Evolutionary conservation across 805 yeast species (phyloP), one percentile per base, ranked within the genome.

Genomic region (Starmera pachycereana): DNA sequence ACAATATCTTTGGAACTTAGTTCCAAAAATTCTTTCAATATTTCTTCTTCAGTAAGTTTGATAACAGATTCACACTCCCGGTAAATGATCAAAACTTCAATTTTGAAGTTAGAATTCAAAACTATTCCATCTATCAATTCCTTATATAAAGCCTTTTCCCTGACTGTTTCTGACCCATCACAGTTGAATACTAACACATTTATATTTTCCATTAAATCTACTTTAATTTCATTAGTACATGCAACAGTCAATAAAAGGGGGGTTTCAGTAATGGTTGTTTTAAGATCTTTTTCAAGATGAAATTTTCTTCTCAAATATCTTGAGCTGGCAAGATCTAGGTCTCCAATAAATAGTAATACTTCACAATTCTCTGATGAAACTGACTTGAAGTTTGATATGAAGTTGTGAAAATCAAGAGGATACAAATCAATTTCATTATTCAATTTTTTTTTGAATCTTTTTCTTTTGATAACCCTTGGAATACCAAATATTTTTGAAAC

Each of bases 181-280:
- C 67, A 54, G 41, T 63, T 66, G 42, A 63, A 65, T 3, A 66
- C 53, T 12, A 66, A 40, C 3, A 64, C 28, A 37, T 62, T 65
- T 0, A 59, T 48, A 40, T 61, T 48, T 10, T 49, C 50, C 32
- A 61, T 57, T 1, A 34, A 35, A 2, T 44, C 37, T 4, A 61
- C 53, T 22, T 54, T 45, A 31, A 56, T 57, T 14, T 48, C 43
- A 34, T 48, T 50, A 11, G 54, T 49, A 14, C 55, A 51, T 13
- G 40, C 43, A 4, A 64, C 45, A 3, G 43, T 41, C 29, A 62
- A 27, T 0, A 40, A 33, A 2, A 51, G 13, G 2, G 34, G 33
- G 0, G 38, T 40, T 37, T 40, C 18, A 40, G 37, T 8, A 42
- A 12, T 12, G 29, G 36, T 13, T 25, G 16, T 38, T 37, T 10